Conservation (phyloP, 2,329 filamentous ascomycete genomes). For the Neofusicoccum sp. region DNA sequence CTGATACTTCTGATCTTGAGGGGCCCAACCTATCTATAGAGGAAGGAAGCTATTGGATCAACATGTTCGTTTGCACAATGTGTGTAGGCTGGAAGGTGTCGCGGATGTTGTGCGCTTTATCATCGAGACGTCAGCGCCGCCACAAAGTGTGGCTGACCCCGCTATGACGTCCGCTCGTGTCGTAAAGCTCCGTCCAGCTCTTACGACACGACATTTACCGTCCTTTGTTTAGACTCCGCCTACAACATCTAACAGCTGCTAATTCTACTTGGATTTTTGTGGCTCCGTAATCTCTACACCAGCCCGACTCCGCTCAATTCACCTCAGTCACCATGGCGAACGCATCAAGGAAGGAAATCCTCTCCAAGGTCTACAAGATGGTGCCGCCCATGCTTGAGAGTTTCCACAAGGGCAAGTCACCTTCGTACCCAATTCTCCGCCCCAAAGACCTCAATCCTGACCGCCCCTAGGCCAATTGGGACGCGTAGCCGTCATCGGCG, state of each 20-base stretch:
- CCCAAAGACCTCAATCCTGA: constrained; percentile 20
- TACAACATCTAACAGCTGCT: neutral
- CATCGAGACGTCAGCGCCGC: constrained; percentile 3
- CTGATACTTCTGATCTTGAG: too few relatives aligned
- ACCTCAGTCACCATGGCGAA: constrained; percentile 41
- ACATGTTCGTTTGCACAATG: neutral
- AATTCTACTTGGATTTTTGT: neutral
- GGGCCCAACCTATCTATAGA: too few relatives aligned
- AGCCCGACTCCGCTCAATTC: neutral
- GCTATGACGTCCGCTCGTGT: neutral
- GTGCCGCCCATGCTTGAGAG: constrained; percentile 91
- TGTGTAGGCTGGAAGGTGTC: neutral
- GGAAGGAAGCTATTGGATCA: too few relatives aligned
- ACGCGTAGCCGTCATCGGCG: constrained; percentile 88
- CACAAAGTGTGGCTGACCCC: constrained; percentile 10
- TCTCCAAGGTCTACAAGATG: constrained; percentile 81
- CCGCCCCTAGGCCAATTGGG: constrained; percentile 75
- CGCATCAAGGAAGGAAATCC: constrained; percentile 67
- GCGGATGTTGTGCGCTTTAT: neutral
- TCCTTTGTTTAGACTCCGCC: neutral
- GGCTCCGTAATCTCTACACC: neutral
- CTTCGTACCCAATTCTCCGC: neutral
- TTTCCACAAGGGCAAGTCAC: constrained; percentile 81
- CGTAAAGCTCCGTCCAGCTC: neutral
- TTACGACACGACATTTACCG: neutral